Evolutionary conservation across 2,329 filamentous ascomycete genomes (phyloP).

Genomic region (Clathrospora elynae): DNA sequence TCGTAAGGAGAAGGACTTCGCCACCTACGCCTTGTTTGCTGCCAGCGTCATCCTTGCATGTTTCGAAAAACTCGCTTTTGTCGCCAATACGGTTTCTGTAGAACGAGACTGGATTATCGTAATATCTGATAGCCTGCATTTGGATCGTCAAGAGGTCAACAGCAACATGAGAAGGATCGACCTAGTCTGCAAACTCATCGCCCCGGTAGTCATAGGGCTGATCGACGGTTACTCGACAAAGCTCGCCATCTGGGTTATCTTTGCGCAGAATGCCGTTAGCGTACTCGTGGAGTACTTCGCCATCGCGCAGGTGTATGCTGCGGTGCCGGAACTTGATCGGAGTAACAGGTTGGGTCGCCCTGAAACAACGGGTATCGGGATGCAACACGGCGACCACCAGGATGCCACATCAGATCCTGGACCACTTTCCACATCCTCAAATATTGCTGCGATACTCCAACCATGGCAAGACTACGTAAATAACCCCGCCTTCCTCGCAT

Average conservation of each 20-base stretch:
- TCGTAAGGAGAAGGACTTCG: conserved; percentile 9
- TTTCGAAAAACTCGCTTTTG: conserved; percentile 68
- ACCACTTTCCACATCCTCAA: conserved; percentile 3
- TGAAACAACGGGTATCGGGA: conserved; percentile 12
- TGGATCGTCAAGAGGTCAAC: conserved; percentile 54
- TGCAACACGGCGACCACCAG: conserved; percentile 10
- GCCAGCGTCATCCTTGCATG: conserved; percentile 63
- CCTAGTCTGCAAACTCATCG: conserved; percentile 62
- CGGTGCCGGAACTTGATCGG: conserved; percentile 39
- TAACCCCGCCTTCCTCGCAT: conserved; percentile 64
- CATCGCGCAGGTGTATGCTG: conserved; percentile 53
- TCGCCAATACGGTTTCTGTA: conserved; percentile 70
- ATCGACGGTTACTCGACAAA: conserved; percentile 56
- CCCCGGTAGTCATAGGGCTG: conserved; percentile 58
- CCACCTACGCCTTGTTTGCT: conserved; percentile 39
- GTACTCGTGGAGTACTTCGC: conserved; percentile 59
- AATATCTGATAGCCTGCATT: conserved; percentile 48
- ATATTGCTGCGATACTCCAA: conserved; percentile 16
- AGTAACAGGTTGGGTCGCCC: conserved; percentile 13
- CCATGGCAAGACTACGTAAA: conserved; percentile 53
- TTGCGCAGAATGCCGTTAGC: conserved; percentile 57
- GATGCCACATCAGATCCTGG: conserved; percentile 8
- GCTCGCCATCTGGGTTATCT: conserved; percentile 56
- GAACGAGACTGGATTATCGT: conserved; percentile 73
- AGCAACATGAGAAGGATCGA: conserved; percentile 66